These are phyloP conservation scores for Globisporangium takayamanum DNA, from an alignment of 352 stramenopile genomes.

Conservation along the genomic window DNA sequence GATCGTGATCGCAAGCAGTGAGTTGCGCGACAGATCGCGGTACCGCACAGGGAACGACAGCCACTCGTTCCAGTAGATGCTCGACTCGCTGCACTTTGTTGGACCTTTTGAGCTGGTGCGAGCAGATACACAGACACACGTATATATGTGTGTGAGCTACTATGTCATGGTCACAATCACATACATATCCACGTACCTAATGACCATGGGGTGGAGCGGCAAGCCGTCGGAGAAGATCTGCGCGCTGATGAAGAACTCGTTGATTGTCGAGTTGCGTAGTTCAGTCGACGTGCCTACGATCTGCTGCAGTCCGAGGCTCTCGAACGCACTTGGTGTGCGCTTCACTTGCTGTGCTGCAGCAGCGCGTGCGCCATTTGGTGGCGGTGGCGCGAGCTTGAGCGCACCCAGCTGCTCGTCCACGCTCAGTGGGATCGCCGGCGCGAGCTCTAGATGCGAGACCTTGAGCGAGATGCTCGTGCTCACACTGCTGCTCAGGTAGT, in stretches of 20 bases:
- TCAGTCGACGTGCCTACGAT: slow-evolving; percentile 53
- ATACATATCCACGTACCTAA: slow-evolving; percentile 29
- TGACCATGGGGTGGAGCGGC: slow-evolving; percentile 75
- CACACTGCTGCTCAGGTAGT: slow-evolving; percentile 85
- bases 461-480: slow-evolving; percentile 77
- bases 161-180: not conserved
- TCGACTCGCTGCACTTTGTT: slow-evolving; percentile 84
- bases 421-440: slow-evolving; percentile 39
- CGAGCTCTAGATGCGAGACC: slow-evolving; percentile 70
- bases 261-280: slow-evolving; percentile 75
- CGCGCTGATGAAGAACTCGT: slow-evolving; percentile 85
- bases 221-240: slow-evolving; percentile 84
- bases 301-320: slow-evolving; percentile 43
- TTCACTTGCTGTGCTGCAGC: not conserved
- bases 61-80: slow-evolving; percentile 87
- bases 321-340: slow-evolving; percentile 21
- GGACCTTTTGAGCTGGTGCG: slow-evolving; percentile 58
- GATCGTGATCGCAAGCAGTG: slow-evolving; percentile 76
- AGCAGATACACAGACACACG: slow-evolving; percentile 2
- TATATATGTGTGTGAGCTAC: not conserved
- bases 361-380: not conserved
- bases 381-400: slow-evolving; percentile 9
- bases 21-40: slow-evolving; percentile 81
- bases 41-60: slow-evolving; percentile 82
- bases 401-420: slow-evolving; percentile 10